Evolutionary conservation across 2,329 filamentous ascomycete species (phyloP).

Genomic region (Exophiala bonariae): DNA sequence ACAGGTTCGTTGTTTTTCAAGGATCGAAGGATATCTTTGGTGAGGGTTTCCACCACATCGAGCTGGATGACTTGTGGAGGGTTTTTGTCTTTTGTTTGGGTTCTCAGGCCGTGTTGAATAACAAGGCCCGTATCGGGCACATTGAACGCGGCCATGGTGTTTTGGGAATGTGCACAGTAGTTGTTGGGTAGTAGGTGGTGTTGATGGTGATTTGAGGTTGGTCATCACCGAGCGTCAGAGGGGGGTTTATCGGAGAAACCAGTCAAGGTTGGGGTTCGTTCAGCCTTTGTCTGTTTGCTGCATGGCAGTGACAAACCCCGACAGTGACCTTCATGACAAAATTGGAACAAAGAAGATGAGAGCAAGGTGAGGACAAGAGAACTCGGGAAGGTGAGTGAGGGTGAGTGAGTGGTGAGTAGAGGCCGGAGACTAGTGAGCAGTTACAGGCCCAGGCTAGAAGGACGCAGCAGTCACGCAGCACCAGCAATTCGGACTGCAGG

Average conservation of each 20-base stretch:
- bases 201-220: slow-evolving; percentile 4
- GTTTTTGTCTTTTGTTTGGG: slow-evolving; percentile 25
- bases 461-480: no score
- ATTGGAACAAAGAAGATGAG: slow-evolving; percentile 12
- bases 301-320: slow-evolving; percentile 21
- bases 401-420: slow-evolving; percentile 7
- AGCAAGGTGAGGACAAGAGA: slow-evolving; percentile 5
- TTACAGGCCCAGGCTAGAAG: no score
- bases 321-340: slow-evolving; percentile 20
- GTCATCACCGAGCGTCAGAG: slow-evolving; percentile 10
- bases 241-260: not conserved
- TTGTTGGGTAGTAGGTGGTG: not conserved
- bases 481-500: no score
- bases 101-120: slow-evolving; percentile 10
- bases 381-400: not conserved
- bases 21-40: slow-evolving; percentile 47
- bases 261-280: slow-evolving; percentile 14
- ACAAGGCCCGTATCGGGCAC: slow-evolving; percentile 22
- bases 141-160: slow-evolving; percentile 22
- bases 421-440: slow-evolving; percentile 14
- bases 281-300: slow-evolving; percentile 15
- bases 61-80: slow-evolving; percentile 48
- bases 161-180: not conserved
- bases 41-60: slow-evolving; percentile 44
- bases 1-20: slow-evolving; percentile 44